Evolutionary conservation across 805 yeast genomes (phyloP).

Genomic region (Kluyveromyces dobzhanskii): DNA sequence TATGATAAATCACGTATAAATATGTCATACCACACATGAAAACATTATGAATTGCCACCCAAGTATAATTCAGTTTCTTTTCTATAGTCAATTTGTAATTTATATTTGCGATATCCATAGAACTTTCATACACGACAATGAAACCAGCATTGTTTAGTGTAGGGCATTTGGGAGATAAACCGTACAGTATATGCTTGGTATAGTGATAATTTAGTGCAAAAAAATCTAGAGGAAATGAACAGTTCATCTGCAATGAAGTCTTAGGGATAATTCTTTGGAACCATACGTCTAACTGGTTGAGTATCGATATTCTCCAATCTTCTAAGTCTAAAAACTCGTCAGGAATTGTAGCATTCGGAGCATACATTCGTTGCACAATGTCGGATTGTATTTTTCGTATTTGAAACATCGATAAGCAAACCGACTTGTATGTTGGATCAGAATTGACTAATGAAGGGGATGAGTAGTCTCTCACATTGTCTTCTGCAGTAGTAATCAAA

Average conservation of each 20-base stretch:
- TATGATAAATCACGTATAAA: slow-evolving; percentile 66
- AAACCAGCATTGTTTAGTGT: slow-evolving; percentile 47
- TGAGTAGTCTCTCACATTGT: slow-evolving; percentile 34
- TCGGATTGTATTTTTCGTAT: slow-evolving; percentile 72
- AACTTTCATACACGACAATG: slow-evolving; percentile 48
- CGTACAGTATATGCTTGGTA: slow-evolving; percentile 62
- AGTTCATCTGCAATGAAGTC: slow-evolving; percentile 52
- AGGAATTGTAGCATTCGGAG: slow-evolving; percentile 58
- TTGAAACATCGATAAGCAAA: slow-evolving; percentile 58
- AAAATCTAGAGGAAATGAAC: slow-evolving; percentile 63
- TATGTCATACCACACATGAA: slow-evolving; percentile 87
- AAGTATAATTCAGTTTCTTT: slow-evolving; percentile 68
- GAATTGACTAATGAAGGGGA: slow-evolving; percentile 23
- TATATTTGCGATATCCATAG: slow-evolving; percentile 56
- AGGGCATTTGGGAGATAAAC: slow-evolving; percentile 65
- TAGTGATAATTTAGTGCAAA: slow-evolving; percentile 73
- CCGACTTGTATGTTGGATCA: slow-evolving; percentile 56
- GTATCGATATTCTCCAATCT: slow-evolving; percentile 57
- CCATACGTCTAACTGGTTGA: slow-evolving; percentile 55
- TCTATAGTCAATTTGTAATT: slow-evolving; percentile 51
- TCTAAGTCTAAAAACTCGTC: slow-evolving; percentile 43
- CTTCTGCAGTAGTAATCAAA: slow-evolving; percentile 35
- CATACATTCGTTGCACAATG: slow-evolving; percentile 64
- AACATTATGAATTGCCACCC: slow-evolving; percentile 87
- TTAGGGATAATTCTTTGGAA: slow-evolving; percentile 43